Percentiles rank a stretch among this genome's conserved stretches.
Evolutionary conservation across 441 rosid species (phyloP).

Genomic region (Euphorbia celastroides): DNA sequence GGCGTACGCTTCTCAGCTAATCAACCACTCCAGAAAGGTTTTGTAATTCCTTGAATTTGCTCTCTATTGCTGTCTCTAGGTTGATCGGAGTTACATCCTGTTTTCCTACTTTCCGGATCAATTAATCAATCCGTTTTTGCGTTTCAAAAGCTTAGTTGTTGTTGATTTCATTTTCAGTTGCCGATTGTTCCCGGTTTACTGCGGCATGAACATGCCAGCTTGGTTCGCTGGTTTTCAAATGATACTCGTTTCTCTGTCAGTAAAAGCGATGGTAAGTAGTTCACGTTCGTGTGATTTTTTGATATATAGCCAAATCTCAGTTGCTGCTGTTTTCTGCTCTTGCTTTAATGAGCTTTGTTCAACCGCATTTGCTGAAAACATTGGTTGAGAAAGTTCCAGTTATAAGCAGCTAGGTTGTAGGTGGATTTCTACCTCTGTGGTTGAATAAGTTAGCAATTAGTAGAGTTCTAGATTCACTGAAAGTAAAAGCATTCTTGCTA

Average conservation of each 20-base stretch:
- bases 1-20: slow-evolving; percentile 55
- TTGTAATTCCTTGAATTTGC: not conserved
- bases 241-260: slow-evolving; percentile 28
- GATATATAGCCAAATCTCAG: not conserved
- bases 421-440: not conserved
- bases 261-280: slow-evolving; percentile 44
- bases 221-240: slow-evolving; percentile 54
- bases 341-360: not conserved
- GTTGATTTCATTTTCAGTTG: slow-evolving; percentile 45
- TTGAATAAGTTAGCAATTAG: not conserved
- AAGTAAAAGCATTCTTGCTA: not conserved
- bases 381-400: not conserved
- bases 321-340: not conserved
- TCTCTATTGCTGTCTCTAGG: not conserved
- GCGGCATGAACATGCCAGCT: slow-evolving; percentile 42
- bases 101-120: not conserved
- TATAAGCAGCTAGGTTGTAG: not conserved
- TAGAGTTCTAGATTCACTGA: not conserved
- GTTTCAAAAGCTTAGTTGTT: not conserved
- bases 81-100: slow-evolving; percentile 1
- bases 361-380: not conserved
- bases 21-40: slow-evolving; percentile 65
- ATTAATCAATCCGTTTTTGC: not conserved
- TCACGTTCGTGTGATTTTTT: slow-evolving; percentile 9
- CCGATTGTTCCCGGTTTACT: slow-evolving; percentile 42